Percentiles rank a stretch among this genome's conserved stretches.
Conservation (phyloP, 495 filamentous ascomycete species). For the Penicillium malachiteum region DNA sequence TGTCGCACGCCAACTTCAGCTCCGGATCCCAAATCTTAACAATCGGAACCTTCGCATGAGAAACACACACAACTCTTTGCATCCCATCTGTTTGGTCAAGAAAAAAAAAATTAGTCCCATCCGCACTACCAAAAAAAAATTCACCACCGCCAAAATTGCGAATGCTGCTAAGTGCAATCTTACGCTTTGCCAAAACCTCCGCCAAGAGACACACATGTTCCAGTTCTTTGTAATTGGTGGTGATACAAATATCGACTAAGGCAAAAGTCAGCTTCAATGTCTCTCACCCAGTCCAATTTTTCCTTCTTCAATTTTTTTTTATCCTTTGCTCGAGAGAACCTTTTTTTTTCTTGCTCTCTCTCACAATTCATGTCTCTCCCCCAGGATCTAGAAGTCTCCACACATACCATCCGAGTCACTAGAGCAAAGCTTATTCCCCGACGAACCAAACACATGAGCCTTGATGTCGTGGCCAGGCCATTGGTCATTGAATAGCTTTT, state of each 20-base stretch:
- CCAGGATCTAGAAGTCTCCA: not conserved
- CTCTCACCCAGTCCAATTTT: not conserved
- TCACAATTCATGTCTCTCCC: not conserved
- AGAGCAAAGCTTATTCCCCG: slow-evolving; percentile 91
- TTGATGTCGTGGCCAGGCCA: slow-evolving; percentile 91
- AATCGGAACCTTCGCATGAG: slow-evolving; percentile 93
- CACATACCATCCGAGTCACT: slow-evolving; percentile 92
- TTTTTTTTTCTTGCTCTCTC: not conserved
- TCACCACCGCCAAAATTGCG: not conserved
- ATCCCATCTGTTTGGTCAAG: slow-evolving; percentile 70
- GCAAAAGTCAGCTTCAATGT: slow-evolving; percentile 19
- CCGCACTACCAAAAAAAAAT: not conserved
- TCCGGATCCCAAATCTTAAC: slow-evolving; percentile 99
- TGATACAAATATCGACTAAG: slow-evolving; percentile 95
- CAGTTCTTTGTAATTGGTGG: slow-evolving; percentile 78
- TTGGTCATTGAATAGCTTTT: slow-evolving; percentile 78
- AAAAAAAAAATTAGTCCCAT: not conserved
- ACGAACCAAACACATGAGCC: slow-evolving; percentile 94
- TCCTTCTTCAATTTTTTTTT: not conserved
- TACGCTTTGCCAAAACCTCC: slow-evolving; percentile 79
- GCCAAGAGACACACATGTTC: slow-evolving; percentile 87
- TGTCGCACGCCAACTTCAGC: slow-evolving; percentile 85
- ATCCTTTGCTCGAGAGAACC: too few relatives aligned
- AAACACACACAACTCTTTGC: slow-evolving; percentile 91
- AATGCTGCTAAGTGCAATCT: slow-evolving; percentile 6